Percentiles rank a stretch among this genome's conserved stretches.
Conservation (phyloP, 805 yeast species). For the Priceomyces fermenticarens region DNA sequence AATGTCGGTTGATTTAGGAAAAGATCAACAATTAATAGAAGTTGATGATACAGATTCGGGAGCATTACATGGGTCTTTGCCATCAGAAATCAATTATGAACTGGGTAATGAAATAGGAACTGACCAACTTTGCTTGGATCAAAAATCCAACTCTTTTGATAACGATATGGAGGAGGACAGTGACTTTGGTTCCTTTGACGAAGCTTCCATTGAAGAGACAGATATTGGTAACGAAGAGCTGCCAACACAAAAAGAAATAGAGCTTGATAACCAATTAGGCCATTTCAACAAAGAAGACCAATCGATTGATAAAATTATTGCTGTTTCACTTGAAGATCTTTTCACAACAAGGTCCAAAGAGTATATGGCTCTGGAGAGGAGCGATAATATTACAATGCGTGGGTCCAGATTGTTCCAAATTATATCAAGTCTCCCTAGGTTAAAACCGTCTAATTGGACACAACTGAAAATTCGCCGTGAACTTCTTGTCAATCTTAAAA, state of each 20-base stretch:
- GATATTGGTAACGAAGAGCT: conserved; percentile 2
- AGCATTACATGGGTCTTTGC: background rate
- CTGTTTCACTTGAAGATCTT: background rate
- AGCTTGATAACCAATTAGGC: no score
- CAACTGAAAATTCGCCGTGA: conserved; percentile 62
- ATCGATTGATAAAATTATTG: no score
- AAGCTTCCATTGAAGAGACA: conserved; percentile 26
- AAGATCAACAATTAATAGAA: background rate
- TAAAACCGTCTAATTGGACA: conserved; percentile 67
- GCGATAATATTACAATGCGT: background rate
- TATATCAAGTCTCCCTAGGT: conserved; percentile 45
- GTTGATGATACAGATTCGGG: background rate
- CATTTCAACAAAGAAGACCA: no score
- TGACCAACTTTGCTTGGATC: conserved; percentile 8
- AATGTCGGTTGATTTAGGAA: background rate
- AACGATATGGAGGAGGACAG: conserved; percentile 26
- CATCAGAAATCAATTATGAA: no score
- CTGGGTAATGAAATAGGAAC: conserved; percentile 7
- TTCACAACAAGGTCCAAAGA: background rate
- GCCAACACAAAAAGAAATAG: background rate
- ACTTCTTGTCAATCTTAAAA: conserved; percentile 60
- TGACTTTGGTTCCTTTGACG: conserved; percentile 39
- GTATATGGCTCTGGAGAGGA: background rate
- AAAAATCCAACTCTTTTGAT: conserved; percentile 2
- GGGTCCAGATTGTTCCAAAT: conserved; percentile 38